Base-by-base conservation (phyloP, 352 stramenopile genomes). In the Chrysophaeum taylorii region DNA sequence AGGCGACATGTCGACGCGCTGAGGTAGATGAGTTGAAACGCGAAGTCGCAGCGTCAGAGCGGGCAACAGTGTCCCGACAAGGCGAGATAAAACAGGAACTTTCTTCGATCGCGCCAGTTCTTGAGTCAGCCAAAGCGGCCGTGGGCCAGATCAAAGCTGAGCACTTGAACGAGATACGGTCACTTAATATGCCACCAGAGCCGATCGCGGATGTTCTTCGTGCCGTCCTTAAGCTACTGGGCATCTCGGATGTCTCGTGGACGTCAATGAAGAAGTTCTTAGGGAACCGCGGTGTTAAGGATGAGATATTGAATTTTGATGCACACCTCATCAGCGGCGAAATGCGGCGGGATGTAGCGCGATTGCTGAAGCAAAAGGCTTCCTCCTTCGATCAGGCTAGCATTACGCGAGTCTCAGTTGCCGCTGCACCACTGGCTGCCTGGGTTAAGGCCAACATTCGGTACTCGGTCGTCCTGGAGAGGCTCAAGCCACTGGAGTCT, bases 201-300 rank as follows among this genome's bases (percentile, higher is more conserved):
- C 87, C 92, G 0, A 96, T 97, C 72, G 86, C 92, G 36, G 91
- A 97, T 66, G 91, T 97, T 31, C 79, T 97, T 29, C 92, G 84
- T 29, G 92, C 91, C 0, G 92, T 97, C 25, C 80, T 97, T 0
- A 96, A 96, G 89, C 76, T 97, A 12, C 77, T 97, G 1, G 92
- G 92, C 15, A 96, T 97, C 53, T 57, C 16, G 33, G 92, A 97
- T 72, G 94, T 89, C 21, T 95, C 88, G 0, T 97, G 92, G 92
- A 90, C 94, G 68, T 94, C 85, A 16, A 97, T 97, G 91, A 97
- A 97, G 72, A 94, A 94, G 72, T 97, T 97, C 70, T 73, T 97
- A 0, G 89, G 91, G 0, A 95, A 96, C 64, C 86, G 91, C 31
- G 90, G 90, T 0, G 91, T 97, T 2, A 97, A 97, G 70, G 92